A percentile compares a stretch with the other conserved stretches of the same genome.
These are phyloP conservation scores for Candida nonsorbophila DNA, from an alignment of 805 yeast genomes.

Conservation along the genomic window DNA sequence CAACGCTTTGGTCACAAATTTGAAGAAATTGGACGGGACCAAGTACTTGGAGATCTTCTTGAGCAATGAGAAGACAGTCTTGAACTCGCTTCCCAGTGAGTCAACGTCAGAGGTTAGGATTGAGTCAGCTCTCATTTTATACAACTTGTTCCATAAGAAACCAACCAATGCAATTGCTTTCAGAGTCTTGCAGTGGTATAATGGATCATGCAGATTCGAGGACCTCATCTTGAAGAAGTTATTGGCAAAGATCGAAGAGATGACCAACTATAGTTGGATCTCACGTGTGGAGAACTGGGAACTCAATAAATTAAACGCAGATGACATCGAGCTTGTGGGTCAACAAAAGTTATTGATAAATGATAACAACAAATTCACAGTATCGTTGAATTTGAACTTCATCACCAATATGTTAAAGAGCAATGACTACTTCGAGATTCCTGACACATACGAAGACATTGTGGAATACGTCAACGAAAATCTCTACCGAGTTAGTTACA, in stretches of 20 bases:
- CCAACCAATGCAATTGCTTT: constrained; percentile 42
- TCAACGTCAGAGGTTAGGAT: constrained; percentile 24
- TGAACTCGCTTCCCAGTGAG: constrained; percentile 19
- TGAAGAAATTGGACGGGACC: constrained; percentile 23
- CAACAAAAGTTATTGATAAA: constrained; percentile 41
- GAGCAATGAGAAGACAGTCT: constrained; percentile 42
- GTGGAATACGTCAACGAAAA: constrained; percentile 9
- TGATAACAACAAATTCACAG: constrained; percentile 39
- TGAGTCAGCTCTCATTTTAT: constrained; percentile 43
- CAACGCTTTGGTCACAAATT: constrained; percentile 31
- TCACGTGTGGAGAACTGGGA: constrained; percentile 63
- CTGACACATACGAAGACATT: constrained; percentile 5
- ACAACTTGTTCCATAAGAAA: constrained; percentile 46
- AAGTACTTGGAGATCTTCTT: constrained; percentile 61
- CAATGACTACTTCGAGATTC: constrained; percentile 3
- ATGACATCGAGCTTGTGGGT: constrained; percentile 44
- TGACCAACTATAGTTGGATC: constrained; percentile 58
- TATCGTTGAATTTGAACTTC: constrained; percentile 46
- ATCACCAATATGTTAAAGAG: constrained; percentile 29
- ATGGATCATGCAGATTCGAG: constrained; percentile 56
- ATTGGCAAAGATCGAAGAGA: constrained; percentile 53
- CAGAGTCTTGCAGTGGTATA: constrained; percentile 40
- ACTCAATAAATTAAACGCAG: constrained; percentile 36
- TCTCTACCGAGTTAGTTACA: constrained; percentile 11
- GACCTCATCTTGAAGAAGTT: constrained; percentile 60